A percentile compares a stretch with the other conserved stretches of the same genome.
These are phyloP conservation scores for Albugo candida DNA, from an alignment of 352 stramenopile genomes.

Conservation along the genomic window DNA sequence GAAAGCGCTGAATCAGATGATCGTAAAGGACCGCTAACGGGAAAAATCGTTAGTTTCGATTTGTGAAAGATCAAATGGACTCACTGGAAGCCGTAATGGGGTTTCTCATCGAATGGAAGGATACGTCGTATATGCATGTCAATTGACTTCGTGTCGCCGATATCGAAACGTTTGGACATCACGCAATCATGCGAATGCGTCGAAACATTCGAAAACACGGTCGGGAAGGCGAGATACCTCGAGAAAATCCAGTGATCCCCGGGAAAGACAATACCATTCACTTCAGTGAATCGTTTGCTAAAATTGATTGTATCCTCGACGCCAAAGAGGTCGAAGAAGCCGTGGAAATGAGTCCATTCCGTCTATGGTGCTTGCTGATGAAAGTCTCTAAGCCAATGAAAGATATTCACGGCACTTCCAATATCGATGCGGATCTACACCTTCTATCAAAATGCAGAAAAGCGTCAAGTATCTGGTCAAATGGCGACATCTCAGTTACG, in stretches of 20 bases:
- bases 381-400: background rate
- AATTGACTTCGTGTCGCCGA: conserved; percentile 93
- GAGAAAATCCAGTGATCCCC: conserved; percentile 48
- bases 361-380: background rate
- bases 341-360: conserved; percentile 47
- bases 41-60: conserved; percentile 84
- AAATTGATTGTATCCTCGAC: conserved; percentile 66
- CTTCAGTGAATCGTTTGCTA: conserved; percentile 65
- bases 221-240: conserved; percentile 46
- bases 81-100: conserved; percentile 55
- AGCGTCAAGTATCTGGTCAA: conserved; percentile 85
- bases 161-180: conserved; percentile 78
- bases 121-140: conserved; percentile 93
- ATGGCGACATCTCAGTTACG: conserved; percentile 80
- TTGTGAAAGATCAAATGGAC: conserved; percentile 45
- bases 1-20: conserved; percentile 14
- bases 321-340: conserved; percentile 62
- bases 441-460: conserved; percentile 29
- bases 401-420: background rate
- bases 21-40: conserved; percentile 70
- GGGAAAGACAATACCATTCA: conserved; percentile 65
- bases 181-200: conserved; percentile 65
- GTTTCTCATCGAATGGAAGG: conserved; percentile 99
- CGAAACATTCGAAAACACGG: conserved; percentile 78
- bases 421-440: conserved; percentile 24